Evolutionary conservation across 257 asterid genomes (phyloP).

Genomic region (Solanum lycopersicoides): DNA sequence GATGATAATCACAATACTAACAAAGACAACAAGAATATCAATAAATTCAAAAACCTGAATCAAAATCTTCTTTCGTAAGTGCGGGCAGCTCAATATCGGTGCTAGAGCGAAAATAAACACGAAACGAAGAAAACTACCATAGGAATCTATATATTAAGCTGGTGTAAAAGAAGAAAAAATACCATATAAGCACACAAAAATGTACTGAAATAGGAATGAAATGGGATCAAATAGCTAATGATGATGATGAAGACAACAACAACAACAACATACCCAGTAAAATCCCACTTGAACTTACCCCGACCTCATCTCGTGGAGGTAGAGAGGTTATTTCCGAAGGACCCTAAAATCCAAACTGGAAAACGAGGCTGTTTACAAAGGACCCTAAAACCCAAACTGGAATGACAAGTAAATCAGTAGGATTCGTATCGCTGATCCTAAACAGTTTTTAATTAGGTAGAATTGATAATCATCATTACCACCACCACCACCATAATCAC

Average conservation of each 20-base stretch:
- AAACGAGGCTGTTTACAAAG: too few species aligned
- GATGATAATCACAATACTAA: background rate
- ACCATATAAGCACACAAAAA: background rate
- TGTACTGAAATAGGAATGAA: background rate
- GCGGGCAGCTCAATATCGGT: background rate
- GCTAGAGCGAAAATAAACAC: background rate
- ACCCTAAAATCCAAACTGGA: too few species aligned
- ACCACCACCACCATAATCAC: background rate
- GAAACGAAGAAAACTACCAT: background rate
- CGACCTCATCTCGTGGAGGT: too few species aligned
- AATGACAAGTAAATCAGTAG: background rate
- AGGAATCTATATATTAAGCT: background rate
- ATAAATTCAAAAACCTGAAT: background rate
- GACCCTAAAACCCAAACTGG: background rate
- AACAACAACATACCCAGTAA: background rate
- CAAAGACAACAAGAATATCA: background rate
- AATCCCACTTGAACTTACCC: too few species aligned
- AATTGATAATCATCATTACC: background rate
- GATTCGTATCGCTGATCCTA: background rate
- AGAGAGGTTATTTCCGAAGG: too few species aligned
- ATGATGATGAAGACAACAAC: background rate
- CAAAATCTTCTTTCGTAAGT: background rate
- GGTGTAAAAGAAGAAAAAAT: background rate
- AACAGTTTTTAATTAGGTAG: background rate
- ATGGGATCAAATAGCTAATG: background rate